phyloP scores from a whole-genome alignment of 371 early-diverging fungal genomes.

The Circinella umbellata region DNA sequence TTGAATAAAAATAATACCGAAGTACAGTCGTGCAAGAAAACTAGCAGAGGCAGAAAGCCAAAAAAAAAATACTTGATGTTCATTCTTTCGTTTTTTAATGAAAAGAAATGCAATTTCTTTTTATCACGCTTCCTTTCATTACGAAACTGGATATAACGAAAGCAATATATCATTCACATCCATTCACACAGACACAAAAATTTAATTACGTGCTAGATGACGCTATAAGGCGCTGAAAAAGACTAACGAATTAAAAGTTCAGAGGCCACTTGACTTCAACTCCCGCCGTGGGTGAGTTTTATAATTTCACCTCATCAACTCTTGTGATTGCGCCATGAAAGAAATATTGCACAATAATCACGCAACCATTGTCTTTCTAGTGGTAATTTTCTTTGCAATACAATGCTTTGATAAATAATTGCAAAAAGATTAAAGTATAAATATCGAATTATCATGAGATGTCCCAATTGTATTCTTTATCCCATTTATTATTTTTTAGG shows the following conservation, averaged over 20 bases:
- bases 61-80: no score
- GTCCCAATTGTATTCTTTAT: no score
- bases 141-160: no score
- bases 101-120: no score
- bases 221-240: constrained; percentile 2
- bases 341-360: constrained; percentile 11
- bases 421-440: neutral
- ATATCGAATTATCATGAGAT: no score
- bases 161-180: no score
- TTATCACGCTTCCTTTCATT: no score
- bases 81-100: no score
- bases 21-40: no score
- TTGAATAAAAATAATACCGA: no score
- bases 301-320: constrained; percentile 1
- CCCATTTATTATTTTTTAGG: no score
- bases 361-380: constrained; percentile 2
- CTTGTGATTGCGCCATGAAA: constrained; percentile 8
- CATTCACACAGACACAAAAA: neutral
- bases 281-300: neutral
- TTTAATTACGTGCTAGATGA: neutral
- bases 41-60: no score
- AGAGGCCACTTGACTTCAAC: neutral
- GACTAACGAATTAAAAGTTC: neutral
- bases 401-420: neutral
- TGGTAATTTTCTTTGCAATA: neutral